phyloP scores from a whole-genome alignment of 257 asterid species.

The Dorcoceras hygrometricum region DNA sequence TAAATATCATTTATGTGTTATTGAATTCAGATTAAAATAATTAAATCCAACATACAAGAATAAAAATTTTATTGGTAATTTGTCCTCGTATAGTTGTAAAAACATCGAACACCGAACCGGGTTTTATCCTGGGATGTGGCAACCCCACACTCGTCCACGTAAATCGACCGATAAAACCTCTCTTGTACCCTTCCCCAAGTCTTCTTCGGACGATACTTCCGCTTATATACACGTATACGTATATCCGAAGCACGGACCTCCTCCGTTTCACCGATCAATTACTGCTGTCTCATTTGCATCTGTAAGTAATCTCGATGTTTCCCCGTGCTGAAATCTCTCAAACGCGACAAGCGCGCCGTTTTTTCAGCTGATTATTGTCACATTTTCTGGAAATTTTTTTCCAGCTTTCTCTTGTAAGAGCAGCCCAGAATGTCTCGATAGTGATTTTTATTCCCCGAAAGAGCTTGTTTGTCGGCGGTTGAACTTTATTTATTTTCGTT shows the following conservation, averaged over 20 bases:
- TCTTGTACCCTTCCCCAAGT: constrained; percentile 21
- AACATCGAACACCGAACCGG: no score
- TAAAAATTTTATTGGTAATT: no score
- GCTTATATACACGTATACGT: not conserved
- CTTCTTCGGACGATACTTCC: not conserved
- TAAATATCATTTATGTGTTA: no score
- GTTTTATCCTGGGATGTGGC: not conserved
- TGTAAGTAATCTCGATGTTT: constrained; percentile 23
- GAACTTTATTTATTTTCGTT: constrained; percentile 17
- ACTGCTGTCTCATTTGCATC: constrained; percentile 11
- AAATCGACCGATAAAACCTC: not conserved
- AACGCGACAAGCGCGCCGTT: not conserved
- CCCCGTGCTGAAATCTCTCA: not conserved
- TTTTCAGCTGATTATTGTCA: not conserved
- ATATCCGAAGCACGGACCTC: not conserved
- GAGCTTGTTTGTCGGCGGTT: not conserved
- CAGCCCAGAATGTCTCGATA: not conserved
- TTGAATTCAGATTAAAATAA: no score
- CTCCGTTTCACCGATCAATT: constrained; percentile 8
- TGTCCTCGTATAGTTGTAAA: no score
- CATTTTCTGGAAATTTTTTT: not conserved
- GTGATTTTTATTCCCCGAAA: not conserved
- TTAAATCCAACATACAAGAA: no score
- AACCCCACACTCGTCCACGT: not conserved
- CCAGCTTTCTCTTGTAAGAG: not conserved